phyloP scores from a whole-genome alignment of 2,329 filamentous ascomycete genomes.

The Botryotinia convoluta region DNA sequence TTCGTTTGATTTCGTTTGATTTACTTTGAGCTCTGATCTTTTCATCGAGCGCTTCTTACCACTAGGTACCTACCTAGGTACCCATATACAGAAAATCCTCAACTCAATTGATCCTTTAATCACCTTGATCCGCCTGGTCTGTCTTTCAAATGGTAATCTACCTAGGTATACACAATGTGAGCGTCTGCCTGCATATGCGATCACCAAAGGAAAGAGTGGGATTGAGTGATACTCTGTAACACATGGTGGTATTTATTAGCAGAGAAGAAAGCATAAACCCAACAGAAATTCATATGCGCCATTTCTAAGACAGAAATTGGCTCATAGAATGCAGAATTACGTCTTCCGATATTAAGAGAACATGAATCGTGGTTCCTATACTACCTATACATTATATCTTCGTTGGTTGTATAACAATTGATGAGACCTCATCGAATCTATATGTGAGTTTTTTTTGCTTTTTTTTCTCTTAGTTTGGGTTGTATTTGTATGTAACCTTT shows the following conservation, averaged over 20 bases:
- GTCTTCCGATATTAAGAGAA: neutral
- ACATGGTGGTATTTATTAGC: slow-evolving; percentile 15
- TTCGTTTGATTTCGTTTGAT: neutral
- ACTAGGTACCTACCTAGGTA: neutral
- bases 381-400: neutral
- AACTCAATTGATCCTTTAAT: neutral
- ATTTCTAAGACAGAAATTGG: slow-evolving; percentile 26
- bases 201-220: neutral
- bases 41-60: neutral
- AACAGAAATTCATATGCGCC: slow-evolving; percentile 22
- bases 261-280: neutral
- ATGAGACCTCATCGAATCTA: neutral
- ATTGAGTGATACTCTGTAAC: neutral
- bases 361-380: neutral
- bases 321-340: slow-evolving; percentile 24
- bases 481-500: neutral
- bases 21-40: neutral
- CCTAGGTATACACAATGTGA: neutral
- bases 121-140: neutral
- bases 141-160: neutral
- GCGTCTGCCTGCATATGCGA: slow-evolving; percentile 14
- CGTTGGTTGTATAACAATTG: neutral
- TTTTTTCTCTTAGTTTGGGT: neutral
- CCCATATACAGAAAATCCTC: neutral
- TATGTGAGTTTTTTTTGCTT: neutral